Evolutionary conservation across 2,329 filamentous ascomycete genomes (phyloP).

Genomic region (Colletotrichum brevisporum): DNA sequence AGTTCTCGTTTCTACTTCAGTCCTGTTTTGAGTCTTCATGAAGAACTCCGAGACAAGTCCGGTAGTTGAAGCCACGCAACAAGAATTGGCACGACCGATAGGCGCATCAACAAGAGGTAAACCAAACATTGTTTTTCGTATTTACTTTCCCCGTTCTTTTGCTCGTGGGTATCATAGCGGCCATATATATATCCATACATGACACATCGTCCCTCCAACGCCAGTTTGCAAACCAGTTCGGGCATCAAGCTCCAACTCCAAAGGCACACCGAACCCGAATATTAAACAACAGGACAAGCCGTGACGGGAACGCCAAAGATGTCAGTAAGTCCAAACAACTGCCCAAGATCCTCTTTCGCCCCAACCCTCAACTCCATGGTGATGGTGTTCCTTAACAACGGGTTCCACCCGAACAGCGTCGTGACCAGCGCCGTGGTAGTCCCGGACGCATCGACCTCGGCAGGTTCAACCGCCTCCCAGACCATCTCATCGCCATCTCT

Average conservation of each 20-base stretch:
- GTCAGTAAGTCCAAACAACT: constrained; percentile 44
- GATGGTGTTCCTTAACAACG: constrained; percentile 34
- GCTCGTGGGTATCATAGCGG: background rate
- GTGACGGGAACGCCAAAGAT: constrained; percentile 44
- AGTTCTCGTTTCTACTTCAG: too few species aligned
- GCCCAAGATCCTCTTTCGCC: constrained; percentile 44
- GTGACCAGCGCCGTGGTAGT: constrained; percentile 10
- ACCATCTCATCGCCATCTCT: constrained; percentile 19
- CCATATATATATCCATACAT: background rate
- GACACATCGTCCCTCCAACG: background rate
- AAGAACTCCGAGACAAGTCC: too few species aligned
- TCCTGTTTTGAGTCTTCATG: too few species aligned
- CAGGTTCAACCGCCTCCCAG: constrained; percentile 18
- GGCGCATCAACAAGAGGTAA: too few species aligned
- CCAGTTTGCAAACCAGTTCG: background rate
- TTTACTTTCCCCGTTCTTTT: background rate
- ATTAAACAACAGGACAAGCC: background rate
- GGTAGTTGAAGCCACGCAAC: too few species aligned
- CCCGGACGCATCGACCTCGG: constrained; percentile 20
- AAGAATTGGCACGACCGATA: too few species aligned
- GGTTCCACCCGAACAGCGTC: constrained; percentile 23
- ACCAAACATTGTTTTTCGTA: background rate
- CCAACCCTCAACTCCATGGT: constrained; percentile 42
- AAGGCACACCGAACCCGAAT: background rate
- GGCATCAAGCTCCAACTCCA: background rate